Base-by-base conservation (phyloP, 306 rosid genomes). In the Nissolia schottii region DNA sequence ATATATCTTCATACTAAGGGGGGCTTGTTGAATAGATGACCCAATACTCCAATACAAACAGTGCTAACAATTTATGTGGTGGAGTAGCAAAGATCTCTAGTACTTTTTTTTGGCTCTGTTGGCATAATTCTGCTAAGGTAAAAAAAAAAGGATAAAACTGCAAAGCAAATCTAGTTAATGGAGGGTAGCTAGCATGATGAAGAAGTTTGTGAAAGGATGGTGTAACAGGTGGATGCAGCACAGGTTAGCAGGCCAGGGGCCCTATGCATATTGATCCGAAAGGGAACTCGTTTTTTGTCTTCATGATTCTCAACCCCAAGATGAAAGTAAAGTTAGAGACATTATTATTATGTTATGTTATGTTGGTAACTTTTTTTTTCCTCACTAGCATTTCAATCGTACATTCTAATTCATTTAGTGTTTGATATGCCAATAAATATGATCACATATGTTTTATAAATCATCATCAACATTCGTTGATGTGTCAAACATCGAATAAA, bases 11-110 rank as follows among this genome's bases (percentile, higher is more conserved):
- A 20, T 23, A 13, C 46, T n/a, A 49, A 50, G 13, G 15, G 18
- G 23, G 15, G 27, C 18, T 40, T 48, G 41, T 53, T n/a, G n/a
- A n/a, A n/a, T n/a, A 65, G 83, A 70, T 78, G 80, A 78, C 78
- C 73, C 73, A 74, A 74, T 46, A 74, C 74, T 64, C 80, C 81
- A 82, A 70, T 64, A 74, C 15, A 49, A 58, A 63, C 64, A 76
- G 81, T 58, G 4, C 43, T 29, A 22, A 58, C 35, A 60, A 28
- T 32, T 2, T 45, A 18, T 53, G 59, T 71, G 58, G 57, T 14
- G 38, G 38, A 57, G 35, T 29, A 19, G 61, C 37, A n/a, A n/a
- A 58, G 41, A 45, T 59, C 34, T 72, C 31, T 72, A 22, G 29
- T 59, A 48, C 45, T 59, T 43, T 10, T 59, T 59, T 43, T 10